Evolutionary conservation across 2,329 filamentous ascomycete species (phyloP).

Genomic region (Pseudogymnoascus sp.): DNA sequence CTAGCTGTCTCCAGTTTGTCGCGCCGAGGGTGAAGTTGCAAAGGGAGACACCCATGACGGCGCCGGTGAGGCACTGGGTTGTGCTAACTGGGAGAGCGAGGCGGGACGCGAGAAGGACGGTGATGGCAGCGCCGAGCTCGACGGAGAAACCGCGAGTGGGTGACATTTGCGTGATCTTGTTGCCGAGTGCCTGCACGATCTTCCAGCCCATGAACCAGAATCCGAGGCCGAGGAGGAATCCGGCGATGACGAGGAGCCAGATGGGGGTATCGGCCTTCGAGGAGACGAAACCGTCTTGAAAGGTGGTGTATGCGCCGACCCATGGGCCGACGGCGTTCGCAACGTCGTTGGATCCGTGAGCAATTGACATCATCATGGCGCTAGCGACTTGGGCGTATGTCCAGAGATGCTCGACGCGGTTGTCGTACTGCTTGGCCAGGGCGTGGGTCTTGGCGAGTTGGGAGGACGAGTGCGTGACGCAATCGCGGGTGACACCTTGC

Average conservation of each 20-base stretch:
- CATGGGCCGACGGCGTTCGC: constrained; percentile 62
- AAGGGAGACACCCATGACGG: constrained; percentile 68
- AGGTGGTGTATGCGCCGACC: constrained; percentile 61
- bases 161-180: constrained; percentile 67
- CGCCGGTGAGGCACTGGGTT: constrained; percentile 72
- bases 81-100: constrained; percentile 68
- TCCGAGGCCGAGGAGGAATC: constrained; percentile 54
- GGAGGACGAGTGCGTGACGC: constrained; percentile 9
- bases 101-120: constrained; percentile 67
- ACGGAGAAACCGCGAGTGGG: constrained; percentile 55
- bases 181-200: constrained; percentile 70
- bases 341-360: constrained; percentile 68
- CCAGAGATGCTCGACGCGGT: constrained; percentile 57
- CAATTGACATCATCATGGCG: constrained; percentile 41
- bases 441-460: constrained; percentile 10
- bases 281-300: constrained; percentile 44
- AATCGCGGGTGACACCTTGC: constrained; percentile 18
- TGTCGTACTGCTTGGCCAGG: constrained; percentile 47
- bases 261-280: constrained; percentile 42
- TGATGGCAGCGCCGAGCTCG: constrained; percentile 73
- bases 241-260: constrained; percentile 68
- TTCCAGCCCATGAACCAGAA: constrained; percentile 71
- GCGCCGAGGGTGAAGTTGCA: constrained; percentile 65
- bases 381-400: constrained; percentile 46
- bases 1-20: constrained; percentile 71